Base-by-base conservation (phyloP, 495 filamentous ascomycete genomes). In the Penicillium turbatum region DNA sequence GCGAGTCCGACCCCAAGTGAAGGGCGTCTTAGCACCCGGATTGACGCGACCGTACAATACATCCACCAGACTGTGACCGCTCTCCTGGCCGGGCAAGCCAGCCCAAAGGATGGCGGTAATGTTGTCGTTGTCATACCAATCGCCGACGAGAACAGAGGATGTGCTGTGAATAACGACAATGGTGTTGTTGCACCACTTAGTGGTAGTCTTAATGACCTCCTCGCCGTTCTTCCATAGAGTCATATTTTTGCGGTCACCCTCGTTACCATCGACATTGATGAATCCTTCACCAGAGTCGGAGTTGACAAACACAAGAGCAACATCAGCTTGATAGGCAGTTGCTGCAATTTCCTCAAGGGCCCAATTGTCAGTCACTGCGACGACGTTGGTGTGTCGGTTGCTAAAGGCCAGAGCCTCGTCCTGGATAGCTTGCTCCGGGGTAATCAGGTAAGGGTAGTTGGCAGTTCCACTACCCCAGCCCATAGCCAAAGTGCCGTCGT, bases 51-150 rank as follows among this genome's bases (percentile, higher is more conserved):
- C 93, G 67, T 96, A 98, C 11, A 98, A 85, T 6, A 98, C 82
- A 63, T 97, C 92, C 24, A 84, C 83, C 55, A 98, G 82, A n/a
- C 87, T 82, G 70, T 93, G 92, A 35, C 93, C 93, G 29, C 86
- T 90, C 67, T 98, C 87, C 65, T 97, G 87, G 11, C 93, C 93
- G 0, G 93, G 93, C 38, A 97, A 67, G 66, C 92, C 92, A 55
- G 92, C 93, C 86, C 90, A 97, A 15, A 97, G 64, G 36, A 98
- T 93, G 24, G 89, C 93, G 8, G 91, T 97, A 52, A 98, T 80
- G 67, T 97, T 97, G n/a, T 87, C 84, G 68, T 87, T 84, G 56
- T 91, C 72, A 54, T 89, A 86, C 76, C 84, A 95, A 24, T 87
- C 79, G 24, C 84, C 80, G 19, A 96, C 61, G 0, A 95, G 72